Evolutionary conservation across 176 grass and related monocot species (phyloP), one percentile per base, ranked within the genome.

Genomic region (Eleusine indica): DNA sequence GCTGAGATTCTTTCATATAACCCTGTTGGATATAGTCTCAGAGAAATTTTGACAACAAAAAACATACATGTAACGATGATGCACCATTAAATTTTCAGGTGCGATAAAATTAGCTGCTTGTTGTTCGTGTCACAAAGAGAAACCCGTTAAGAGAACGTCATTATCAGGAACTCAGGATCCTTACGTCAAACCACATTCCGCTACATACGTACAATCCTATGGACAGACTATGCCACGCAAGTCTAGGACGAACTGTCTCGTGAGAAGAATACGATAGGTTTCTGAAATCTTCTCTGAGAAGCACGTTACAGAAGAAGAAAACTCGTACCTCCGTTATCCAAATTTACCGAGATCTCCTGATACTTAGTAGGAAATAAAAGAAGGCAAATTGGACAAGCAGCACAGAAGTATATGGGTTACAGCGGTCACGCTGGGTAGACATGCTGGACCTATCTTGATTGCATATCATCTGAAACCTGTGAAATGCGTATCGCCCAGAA

Each of bases 401-500:
- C 39, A 17, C 42, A 64, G 73, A 77, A 42, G 44, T 49, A 40
- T 22, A 69, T 41, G 44, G 13, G 52, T 25, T 47, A 14, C 14
- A 54, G 10, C 22, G 7, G 49, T 68, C 54, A 15, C 17, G 5
- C 32, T 5, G 5, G 7, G 9, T 67, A 42, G 56, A 73, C 9
- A 41, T 4, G 29, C 15, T 66, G 53, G 39, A 76, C 49, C 25
- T 72, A 44, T 70, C 51, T 66, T n/a, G 62, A 69, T 29, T 74
- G 49, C 47, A 88, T 95, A 71, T 91, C 92, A 22, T 93, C 92
- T 62, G 83, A 86, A 40, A 95, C 80, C 48, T 91, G 82, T 32
- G 93, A 90, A 22, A 70, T 91, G 35, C 96, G 92, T 52, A 98
- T 78, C n/a, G 85, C 93, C 91, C 96, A 98, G 80, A 98, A 98